Evolutionary conservation across 2,329 filamentous ascomycete species (phyloP), one percentile per base, ranked within the genome.

Genomic region (Pleomassaria siparia): DNA sequence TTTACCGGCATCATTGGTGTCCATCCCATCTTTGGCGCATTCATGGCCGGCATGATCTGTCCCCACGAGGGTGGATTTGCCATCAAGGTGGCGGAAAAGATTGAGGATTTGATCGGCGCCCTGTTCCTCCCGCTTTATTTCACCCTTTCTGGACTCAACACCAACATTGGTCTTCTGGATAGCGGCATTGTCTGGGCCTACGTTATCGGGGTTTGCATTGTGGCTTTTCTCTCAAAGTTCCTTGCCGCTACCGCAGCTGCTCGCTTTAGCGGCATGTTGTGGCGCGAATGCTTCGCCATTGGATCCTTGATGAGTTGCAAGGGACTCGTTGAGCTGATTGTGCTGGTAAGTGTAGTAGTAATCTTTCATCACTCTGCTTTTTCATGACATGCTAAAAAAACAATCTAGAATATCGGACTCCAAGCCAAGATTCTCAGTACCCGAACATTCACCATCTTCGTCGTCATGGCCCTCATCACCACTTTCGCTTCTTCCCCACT

Each of bases 271-370:
- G 89, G 86, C 13, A 74, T 96, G 24, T 80, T 92, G 1, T 96
- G 91, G 91, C 81, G 91, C 50, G 91, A 96, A 69, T 90, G 87
- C 46, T 80, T 92, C 21, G 83, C 89, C 1, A 92, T 96, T 56
- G 91, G 91, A 16, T 82, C 85, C n/a, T 73, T 96, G 59, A 96
- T 96, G 91, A 94, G 89, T 69, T 96, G 91, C 72, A 96, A 96
- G 69, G 91, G 91, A 60, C 77, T 96, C 7, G 90, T 96, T 0
- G 91, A 96, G 69, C 75, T 96, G 43, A 96, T 96, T 67, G 91
- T 96, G 22, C n/a, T 42, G 24, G 36, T 41, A 25, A 11, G 15
- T 29, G 13, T n/a, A n/a, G n/a, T n/a, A n/a, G n/a, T n/a, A n/a
- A n/a, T 20, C 16, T 35, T 21, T 13, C 21, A 15, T 11, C 10